A percentile compares a stretch with the other conserved stretches of the same genome.
These are phyloP conservation scores for Paecilomyces niveus DNA, from an alignment of 2,329 filamentous ascomycete genomes.

Conservation along the genomic window DNA sequence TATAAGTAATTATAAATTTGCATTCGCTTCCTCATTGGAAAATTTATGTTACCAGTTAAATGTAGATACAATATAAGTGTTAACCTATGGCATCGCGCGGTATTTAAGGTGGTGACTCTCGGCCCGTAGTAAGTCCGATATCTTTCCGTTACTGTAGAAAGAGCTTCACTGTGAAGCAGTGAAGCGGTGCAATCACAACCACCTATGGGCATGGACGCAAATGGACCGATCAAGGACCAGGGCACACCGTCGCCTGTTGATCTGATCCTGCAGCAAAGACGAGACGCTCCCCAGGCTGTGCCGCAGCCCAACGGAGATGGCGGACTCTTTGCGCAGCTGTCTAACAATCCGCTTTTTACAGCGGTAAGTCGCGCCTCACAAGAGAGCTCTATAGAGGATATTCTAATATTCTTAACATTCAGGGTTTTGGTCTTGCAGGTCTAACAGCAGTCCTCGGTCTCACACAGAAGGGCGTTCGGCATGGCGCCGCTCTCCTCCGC, in stretches of 20 bases:
- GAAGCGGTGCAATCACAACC: background rate
- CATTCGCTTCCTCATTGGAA: background rate
- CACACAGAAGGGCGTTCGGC: conserved; percentile 68
- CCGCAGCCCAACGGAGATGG: conserved; percentile 27
- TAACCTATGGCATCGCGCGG: background rate
- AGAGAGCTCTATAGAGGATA: background rate
- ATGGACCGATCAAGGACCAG: conserved; percentile 22
- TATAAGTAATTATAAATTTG: background rate
- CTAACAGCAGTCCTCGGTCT: conserved; percentile 76
- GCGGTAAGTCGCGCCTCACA: conserved; percentile 29
- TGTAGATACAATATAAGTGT: background rate
- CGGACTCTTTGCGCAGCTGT: conserved; percentile 37
- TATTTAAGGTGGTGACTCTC: conserved; percentile 4
- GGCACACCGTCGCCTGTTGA: conserved; percentile 25
- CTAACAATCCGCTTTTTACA: conserved; percentile 44
- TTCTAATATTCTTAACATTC: conserved; percentile 4
- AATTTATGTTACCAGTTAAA: background rate
- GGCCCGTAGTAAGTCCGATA: conserved; percentile 27
- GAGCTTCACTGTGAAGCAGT: background rate
- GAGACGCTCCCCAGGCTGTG: conserved; percentile 21
- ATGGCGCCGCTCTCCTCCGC: conserved; percentile 66
- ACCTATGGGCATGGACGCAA: conserved; percentile 29
- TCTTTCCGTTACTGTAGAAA: conserved; percentile 9
- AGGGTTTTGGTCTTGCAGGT: conserved; percentile 83
- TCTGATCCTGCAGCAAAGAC: conserved; percentile 28